Percentiles rank a stretch among this genome's conserved stretches.
These are phyloP conservation scores for Biscogniauxia marginata DNA, from an alignment of 2,329 filamentous ascomycete species.

Conservation along the genomic window DNA sequence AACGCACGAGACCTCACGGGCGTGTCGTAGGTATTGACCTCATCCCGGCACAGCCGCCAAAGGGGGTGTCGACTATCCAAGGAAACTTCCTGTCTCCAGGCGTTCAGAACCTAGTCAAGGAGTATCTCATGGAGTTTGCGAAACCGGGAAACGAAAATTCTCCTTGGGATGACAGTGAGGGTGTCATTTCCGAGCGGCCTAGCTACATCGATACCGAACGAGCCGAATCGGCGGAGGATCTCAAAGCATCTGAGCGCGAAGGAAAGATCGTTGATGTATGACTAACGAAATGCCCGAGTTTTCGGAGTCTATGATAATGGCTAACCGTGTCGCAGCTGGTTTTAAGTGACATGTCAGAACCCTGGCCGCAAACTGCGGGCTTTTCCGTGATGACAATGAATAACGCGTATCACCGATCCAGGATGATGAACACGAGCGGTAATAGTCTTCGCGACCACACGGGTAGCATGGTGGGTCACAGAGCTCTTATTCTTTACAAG, in stretches of 20 bases:
- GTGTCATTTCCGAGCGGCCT: slow-evolving; percentile 39
- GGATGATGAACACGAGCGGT: slow-evolving; percentile 99
- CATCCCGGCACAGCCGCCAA: slow-evolving; percentile 86
- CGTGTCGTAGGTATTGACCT: slow-evolving; percentile 90
- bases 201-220: slow-evolving; percentile 69
- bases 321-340: slow-evolving; percentile 59
- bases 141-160: slow-evolving; percentile 8
- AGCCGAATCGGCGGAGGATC: slow-evolving; percentile 37
- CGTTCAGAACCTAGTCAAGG: slow-evolving; percentile 74
- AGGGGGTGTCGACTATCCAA: slow-evolving; percentile 90
- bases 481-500: not conserved
- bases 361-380: slow-evolving; percentile 80
- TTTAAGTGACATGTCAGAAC: slow-evolving; percentile 98
- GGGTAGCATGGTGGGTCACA: slow-evolving; percentile 78
- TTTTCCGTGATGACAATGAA: slow-evolving; percentile 86
- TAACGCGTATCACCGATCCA: slow-evolving; percentile 76
- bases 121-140: slow-evolving; percentile 62
- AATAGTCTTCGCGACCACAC: slow-evolving; percentile 83
- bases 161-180: slow-evolving; percentile 20
- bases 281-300: slow-evolving; percentile 10
- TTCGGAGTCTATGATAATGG: not conserved
- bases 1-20: slow-evolving; percentile 72
- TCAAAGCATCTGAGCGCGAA: slow-evolving; percentile 35
- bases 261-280: slow-evolving; percentile 70
- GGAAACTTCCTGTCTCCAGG: slow-evolving; percentile 80